Evolutionary conservation across 345 rosid species (phyloP), one percentile per base, ranked within the genome.

Genomic region (Clausena lansium): DNA sequence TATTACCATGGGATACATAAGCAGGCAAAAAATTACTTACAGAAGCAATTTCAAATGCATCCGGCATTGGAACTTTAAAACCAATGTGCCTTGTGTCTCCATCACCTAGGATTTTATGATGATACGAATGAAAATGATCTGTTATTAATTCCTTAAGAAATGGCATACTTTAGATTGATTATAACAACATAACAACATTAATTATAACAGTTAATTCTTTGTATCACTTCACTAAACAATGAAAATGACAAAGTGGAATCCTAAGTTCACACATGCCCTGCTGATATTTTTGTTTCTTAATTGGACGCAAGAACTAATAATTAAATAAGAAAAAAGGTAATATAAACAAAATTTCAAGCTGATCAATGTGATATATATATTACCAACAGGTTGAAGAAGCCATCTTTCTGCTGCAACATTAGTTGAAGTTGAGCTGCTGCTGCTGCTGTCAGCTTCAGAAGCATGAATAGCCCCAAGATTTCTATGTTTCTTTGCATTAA

Each of bases 321-420:
- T 7, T 47, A 13, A 47, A 47, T 2, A 47, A 14, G 20, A 47
- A 41, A 41, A 47, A 47, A 13, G 5, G 54, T 4, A 15, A 5
- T 17, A 17, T 1, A 19, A 4, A 15, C 22, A 65, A 33, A 19
- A 35, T 65, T 65, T 33, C 45, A 7, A 17, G 24, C 24, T 19
- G 9, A 63, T 32, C 70, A 38, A 67, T n/a, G 1, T 0, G 19
- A 11, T 38, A 20, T 38, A 22, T 38, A 33, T 6, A 69, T 74
- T 67, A 91, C 97, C 98, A 71, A 89, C 92, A n/a, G 97, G 98
- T 80, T 87, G 85, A 76, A 91, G 97, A 85, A 95, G 88, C 98
- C 98, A 95, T 77, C 88, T 88, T 45, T 86, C 88, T 52, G 81
- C 87, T 52, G 81, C 74, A 67, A 65, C 84, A 64, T 45, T 63